phyloP scores from a whole-genome alignment of 2,329 filamentous ascomycete species.

The Magnaporthiopsis rhizophila region DNA sequence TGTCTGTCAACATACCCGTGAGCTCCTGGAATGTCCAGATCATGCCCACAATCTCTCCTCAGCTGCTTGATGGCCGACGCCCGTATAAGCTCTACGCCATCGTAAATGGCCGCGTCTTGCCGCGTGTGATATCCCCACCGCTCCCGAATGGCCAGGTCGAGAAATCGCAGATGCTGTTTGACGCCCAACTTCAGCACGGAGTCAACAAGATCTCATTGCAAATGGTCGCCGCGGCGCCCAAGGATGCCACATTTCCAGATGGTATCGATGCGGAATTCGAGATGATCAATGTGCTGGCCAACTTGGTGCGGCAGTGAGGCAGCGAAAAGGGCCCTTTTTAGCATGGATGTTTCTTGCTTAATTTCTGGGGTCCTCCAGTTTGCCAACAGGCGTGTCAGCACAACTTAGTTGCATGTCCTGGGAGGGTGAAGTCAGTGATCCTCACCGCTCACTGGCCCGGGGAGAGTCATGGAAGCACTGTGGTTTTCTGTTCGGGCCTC shows the following conservation, averaged over 20 bases:
- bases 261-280: constrained; percentile 67
- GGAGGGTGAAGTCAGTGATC: neutral
- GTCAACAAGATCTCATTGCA: constrained; percentile 75
- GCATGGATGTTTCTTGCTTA: neutral
- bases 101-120: constrained; percentile 58
- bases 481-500: neutral
- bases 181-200: constrained; percentile 61
- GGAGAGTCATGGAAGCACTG: neutral
- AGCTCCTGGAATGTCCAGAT: constrained; percentile 66
- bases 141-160: constrained; percentile 47
- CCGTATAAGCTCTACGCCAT: constrained; percentile 72
- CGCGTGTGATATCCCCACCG: constrained; percentile 29
- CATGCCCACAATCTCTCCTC: constrained; percentile 54
- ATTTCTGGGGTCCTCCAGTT: neutral
- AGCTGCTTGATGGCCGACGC: constrained; percentile 51
- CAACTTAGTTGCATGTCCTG: neutral
- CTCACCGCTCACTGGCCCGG: neutral
- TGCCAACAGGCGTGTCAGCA: too few relatives aligned
- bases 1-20: constrained; percentile 61
- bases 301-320: constrained; percentile 40
- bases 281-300: constrained; percentile 66
- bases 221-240: constrained; percentile 62
- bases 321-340: neutral
- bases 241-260: constrained; percentile 45
- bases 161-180: constrained; percentile 61